A percentile compares a stretch with the other conserved stretches of the same genome.
Conservation (phyloP, 140 eudicot species). For the Cichorium intybus region DNA sequence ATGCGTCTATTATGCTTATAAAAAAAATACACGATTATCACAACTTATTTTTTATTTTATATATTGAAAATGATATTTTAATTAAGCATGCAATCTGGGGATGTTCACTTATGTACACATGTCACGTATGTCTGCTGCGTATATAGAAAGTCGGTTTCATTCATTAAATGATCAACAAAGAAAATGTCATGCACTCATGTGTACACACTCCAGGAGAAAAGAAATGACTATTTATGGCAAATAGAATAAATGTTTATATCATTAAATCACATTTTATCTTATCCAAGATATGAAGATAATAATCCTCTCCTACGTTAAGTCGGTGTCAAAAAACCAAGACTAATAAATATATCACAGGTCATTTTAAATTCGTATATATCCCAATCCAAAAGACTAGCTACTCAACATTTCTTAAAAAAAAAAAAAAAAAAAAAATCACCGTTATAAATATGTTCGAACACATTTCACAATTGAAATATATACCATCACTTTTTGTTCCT, state of each 20-base stretch:
- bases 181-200: background rate
- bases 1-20: background rate
- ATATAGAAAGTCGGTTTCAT: background rate
- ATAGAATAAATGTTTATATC: background rate
- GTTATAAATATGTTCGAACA: background rate
- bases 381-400: background rate
- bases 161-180: background rate
- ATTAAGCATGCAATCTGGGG: background rate
- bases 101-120: background rate
- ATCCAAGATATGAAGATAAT: background rate
- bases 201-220: background rate
- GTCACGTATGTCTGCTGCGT: background rate
- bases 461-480: background rate
- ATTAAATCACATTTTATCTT: background rate
- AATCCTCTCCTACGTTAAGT: background rate
- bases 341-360: background rate
- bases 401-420: background rate
- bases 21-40: background rate
- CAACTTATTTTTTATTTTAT: too few species aligned
- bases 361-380: background rate
- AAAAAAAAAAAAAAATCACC: too few species aligned
- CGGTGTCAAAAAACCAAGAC: background rate
- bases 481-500: too few species aligned
- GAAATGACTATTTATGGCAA: background rate
- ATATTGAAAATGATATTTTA: too few species aligned